These are phyloP conservation scores for Holtermannia corniformis DNA, from an alignment of 768 basidiomycete genomes.

Conservation along the genomic window DNA sequence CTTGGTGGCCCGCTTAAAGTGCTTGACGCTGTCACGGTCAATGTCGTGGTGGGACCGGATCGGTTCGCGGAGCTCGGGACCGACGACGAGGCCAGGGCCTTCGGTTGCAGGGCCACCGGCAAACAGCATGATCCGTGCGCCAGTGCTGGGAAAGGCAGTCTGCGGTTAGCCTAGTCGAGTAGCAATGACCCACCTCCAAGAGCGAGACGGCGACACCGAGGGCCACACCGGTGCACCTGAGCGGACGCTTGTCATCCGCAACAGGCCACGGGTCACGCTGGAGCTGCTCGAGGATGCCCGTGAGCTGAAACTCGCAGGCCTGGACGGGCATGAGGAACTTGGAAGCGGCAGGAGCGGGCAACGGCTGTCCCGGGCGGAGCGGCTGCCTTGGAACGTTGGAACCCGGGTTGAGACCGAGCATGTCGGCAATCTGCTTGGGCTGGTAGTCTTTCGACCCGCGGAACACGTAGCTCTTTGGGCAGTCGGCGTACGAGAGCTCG, in stretches of 20 bases:
- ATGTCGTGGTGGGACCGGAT: conserved; percentile 99
- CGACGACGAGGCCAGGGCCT: conserved; percentile 94
- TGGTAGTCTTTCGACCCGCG: conserved; percentile 93
- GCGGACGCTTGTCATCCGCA: conserved; percentile 80
- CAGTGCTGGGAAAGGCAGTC: conserved; percentile 91
- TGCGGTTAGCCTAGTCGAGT: conserved; percentile 16
- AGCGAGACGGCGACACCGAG: conserved; percentile 85
- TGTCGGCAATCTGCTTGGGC: conserved; percentile 94
- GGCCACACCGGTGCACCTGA: conserved; percentile 92
- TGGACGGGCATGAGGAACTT: conserved; percentile 82
- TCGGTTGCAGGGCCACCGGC: conserved; percentile 91
- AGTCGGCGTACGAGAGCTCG: conserved; percentile 91
- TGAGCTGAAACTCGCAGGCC: conserved; percentile 93
- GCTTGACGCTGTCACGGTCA: conserved; percentile 89
- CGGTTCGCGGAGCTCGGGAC: conserved; percentile 88
- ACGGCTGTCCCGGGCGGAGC: conserved; percentile 39
- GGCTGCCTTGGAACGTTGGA: conserved; percentile 43
- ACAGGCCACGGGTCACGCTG: conserved; percentile 95
- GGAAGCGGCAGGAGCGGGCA: conserved; percentile 37
- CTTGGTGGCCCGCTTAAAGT: conserved; percentile 95
- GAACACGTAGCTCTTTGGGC: conserved; percentile 98
- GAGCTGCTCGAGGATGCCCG: conserved; percentile 78
- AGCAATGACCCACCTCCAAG: conserved; percentile 55
- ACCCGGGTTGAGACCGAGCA: conserved; percentile 67
- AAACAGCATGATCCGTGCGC: conserved; percentile 92